A percentile compares a stretch with the other conserved stretches of the same genome.
Evolutionary conservation across 768 basidiomycete species (phyloP).

Genomic region (Austroboletus eburneus): DNA sequence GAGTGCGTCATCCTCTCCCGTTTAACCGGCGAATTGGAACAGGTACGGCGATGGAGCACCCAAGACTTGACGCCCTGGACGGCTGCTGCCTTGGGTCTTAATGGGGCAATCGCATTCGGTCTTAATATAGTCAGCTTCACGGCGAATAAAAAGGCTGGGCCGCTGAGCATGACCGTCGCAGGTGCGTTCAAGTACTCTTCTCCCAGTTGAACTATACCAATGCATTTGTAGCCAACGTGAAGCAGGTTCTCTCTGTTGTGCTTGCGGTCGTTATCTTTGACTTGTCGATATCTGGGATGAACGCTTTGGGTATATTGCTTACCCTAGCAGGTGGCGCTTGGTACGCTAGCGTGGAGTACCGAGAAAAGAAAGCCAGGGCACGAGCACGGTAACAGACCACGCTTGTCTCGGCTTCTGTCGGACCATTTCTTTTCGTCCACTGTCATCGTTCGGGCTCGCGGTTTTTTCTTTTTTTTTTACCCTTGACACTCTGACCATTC

Average conservation of each 20-base stretch:
- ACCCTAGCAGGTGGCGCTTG: constrained; percentile 85
- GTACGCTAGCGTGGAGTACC: constrained; percentile 67
- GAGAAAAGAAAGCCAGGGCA: constrained; percentile 37
- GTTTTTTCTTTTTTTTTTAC: neutral
- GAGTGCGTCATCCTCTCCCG: constrained; percentile 80
- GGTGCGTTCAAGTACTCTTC: constrained; percentile 41
- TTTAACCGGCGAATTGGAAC: constrained; percentile 73
- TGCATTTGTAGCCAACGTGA: constrained; percentile 69
- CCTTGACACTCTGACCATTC: too few relatives aligned
- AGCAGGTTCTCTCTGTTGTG: constrained; percentile 88
- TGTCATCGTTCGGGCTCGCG: neutral
- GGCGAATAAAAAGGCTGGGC: constrained; percentile 90
- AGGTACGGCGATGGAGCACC: constrained; percentile 47
- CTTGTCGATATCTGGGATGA: constrained; percentile 72
- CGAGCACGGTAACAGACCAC: constrained; percentile 5
- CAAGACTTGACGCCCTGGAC: constrained; percentile 38
- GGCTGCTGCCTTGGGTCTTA: constrained; percentile 57
- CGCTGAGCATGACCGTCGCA: constrained; percentile 88
- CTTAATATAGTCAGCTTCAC: constrained; percentile 94
- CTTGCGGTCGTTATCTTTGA: constrained; percentile 83
- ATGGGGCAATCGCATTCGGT: constrained; percentile 86
- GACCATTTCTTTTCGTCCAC: neutral
- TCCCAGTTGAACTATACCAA: constrained; percentile 2
- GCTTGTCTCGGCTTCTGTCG: too few relatives aligned
- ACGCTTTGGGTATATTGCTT: constrained; percentile 77